phyloP scores from a whole-genome alignment of 2,329 filamentous ascomycete genomes.

The Trichoderma sp. region DNA sequence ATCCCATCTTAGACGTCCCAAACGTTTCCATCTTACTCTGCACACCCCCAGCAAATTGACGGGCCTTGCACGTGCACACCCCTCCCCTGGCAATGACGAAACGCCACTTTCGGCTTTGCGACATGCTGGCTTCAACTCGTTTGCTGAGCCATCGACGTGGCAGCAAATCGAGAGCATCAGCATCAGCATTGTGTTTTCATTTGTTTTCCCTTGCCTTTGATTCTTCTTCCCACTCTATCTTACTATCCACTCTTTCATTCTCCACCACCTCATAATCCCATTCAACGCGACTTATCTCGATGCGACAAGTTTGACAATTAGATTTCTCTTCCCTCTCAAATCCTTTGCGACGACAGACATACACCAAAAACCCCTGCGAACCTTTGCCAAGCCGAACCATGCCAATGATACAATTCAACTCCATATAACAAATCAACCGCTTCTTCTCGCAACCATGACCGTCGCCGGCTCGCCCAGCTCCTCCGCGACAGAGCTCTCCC shows the following conservation, averaged over 20 bases:
- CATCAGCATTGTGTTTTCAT: background rate
- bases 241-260: background rate
- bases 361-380: background rate
- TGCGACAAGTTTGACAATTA: background rate
- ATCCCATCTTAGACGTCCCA: background rate
- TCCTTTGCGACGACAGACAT: background rate
- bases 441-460: constrained; percentile 13
- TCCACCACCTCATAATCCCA: background rate
- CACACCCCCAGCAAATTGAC: background rate
- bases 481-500: constrained; percentile 50
- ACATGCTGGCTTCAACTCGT: constrained; percentile 5
- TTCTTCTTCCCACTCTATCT: background rate
- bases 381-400: background rate
- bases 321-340: background rate
- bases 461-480: constrained; percentile 37
- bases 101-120: constrained; percentile 21
- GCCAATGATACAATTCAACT: background rate
- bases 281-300: background rate
- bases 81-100: constrained; percentile 22
- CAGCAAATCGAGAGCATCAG: constrained; percentile 13
- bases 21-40: background rate
- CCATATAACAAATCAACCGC: background rate
- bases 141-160: constrained; percentile 20
- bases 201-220: background rate
- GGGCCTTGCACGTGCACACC: constrained; percentile 12